Percentiles rank a stretch among this genome's conserved stretches.
phyloP scores from a whole-genome alignment of 805 yeast genomes.

The Spathaspora girioi region DNA sequence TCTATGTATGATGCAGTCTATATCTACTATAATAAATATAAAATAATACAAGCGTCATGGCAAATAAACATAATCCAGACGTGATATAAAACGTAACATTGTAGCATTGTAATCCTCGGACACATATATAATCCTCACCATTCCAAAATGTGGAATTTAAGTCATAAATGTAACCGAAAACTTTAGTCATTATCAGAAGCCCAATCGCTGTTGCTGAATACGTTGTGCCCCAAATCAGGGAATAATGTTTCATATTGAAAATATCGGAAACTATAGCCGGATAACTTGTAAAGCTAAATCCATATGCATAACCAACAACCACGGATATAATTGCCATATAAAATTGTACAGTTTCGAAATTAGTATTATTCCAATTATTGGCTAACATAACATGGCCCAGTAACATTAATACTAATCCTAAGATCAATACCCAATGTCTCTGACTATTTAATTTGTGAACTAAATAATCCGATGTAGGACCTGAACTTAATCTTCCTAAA shows the following conservation, averaged over 20 bases:
- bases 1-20: not conserved
- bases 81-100: slow-evolving; percentile 23
- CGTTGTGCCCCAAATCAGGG: slow-evolving; percentile 32
- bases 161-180: slow-evolving; percentile 30
- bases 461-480: slow-evolving; percentile 27
- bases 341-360: slow-evolving; percentile 12
- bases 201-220: slow-evolving; percentile 31
- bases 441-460: slow-evolving; percentile 20
- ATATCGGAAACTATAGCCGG: slow-evolving; percentile 32
- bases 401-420: slow-evolving; percentile 27
- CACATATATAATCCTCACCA: slow-evolving; percentile 17
- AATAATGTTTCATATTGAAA: slow-evolving; percentile 29
- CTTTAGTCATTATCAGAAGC: slow-evolving; percentile 26
- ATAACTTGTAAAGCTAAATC: slow-evolving; percentile 30
- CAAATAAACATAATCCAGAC: slow-evolving; percentile 17
- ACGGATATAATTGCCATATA: slow-evolving; percentile 21
- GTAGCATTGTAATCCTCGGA: slow-evolving; percentile 28
- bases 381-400: slow-evolving; percentile 23
- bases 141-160: slow-evolving; percentile 17
- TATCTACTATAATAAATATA: slow-evolving; percentile 14
- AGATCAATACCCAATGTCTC: slow-evolving; percentile 29
- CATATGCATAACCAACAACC: slow-evolving; percentile 31
- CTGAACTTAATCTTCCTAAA: slow-evolving; percentile 27
- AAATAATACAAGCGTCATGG: slow-evolving; percentile 15
- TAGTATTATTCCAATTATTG: slow-evolving; percentile 7